Percentiles rank a stretch among this genome's conserved stretches.
phyloP scores from a whole-genome alignment of 2,329 filamentous ascomycete genomes.

The Cordyceps tenuipes region DNA sequence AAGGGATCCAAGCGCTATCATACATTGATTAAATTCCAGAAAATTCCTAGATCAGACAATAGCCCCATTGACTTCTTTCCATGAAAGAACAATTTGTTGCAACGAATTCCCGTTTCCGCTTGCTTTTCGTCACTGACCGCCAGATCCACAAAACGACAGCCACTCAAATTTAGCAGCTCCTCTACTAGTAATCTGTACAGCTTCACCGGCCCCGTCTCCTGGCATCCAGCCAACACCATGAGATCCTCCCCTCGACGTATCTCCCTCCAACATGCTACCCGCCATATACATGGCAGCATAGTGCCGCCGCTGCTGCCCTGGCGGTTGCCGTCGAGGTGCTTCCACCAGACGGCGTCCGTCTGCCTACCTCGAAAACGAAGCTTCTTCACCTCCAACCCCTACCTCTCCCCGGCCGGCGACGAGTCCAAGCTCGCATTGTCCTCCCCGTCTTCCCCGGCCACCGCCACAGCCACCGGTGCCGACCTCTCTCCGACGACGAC shows the following conservation, averaged over 20 bases:
- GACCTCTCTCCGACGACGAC: conserved; percentile 25
- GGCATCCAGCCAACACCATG: conserved; percentile 20
- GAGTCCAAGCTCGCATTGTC: conserved; percentile 15
- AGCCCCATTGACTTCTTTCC: too few relatives aligned
- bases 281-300: conserved; percentile 22
- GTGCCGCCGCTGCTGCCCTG: neutral
- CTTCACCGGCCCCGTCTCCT: too few relatives aligned
- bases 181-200: too few relatives aligned
- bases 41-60: too few relatives aligned
- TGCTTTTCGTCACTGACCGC: too few relatives aligned
- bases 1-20: too few relatives aligned
- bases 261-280: conserved; percentile 24
- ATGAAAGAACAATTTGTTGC: too few relatives aligned
- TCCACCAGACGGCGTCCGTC: conserved; percentile 38
- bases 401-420: conserved; percentile 35
- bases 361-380: conserved; percentile 45
- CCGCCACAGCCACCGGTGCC: conserved; percentile 37
- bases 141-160: too few relatives aligned
- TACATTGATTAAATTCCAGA: too few relatives aligned
- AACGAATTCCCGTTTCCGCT: too few relatives aligned
- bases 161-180: too few relatives aligned
- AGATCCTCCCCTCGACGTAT: conserved; percentile 25
- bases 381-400: conserved; percentile 60
- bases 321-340: conserved; percentile 23
- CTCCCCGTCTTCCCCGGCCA: conserved; percentile 23